phyloP scores from a whole-genome alignment of 2,329 filamentous ascomycete genomes.

The Colletotrichum abscissum region DNA sequence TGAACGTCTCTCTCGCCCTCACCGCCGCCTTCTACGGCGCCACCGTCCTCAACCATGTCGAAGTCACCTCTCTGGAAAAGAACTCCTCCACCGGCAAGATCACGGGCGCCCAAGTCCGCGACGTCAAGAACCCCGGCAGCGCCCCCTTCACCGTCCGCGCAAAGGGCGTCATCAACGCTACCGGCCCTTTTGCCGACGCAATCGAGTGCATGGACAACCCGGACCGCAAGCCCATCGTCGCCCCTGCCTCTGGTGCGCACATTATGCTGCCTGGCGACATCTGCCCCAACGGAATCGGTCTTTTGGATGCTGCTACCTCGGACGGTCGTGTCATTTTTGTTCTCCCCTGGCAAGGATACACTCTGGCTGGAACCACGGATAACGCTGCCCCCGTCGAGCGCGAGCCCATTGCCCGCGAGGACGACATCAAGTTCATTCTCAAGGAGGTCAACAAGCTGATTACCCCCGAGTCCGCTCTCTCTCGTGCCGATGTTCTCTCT shows the following conservation, averaged over 20 bases:
- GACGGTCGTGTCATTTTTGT: slow-evolving; percentile 92
- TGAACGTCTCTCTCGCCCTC: slow-evolving; percentile 86
- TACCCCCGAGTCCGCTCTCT: slow-evolving; percentile 79
- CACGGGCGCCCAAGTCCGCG: slow-evolving; percentile 68
- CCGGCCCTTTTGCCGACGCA: slow-evolving; percentile 83
- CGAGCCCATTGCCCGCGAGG: slow-evolving; percentile 78
- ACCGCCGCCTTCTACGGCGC: slow-evolving; percentile 84
- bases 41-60: slow-evolving; percentile 83
- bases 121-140: slow-evolving; percentile 67
- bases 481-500: slow-evolving; percentile 80
- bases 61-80: slow-evolving; percentile 81
- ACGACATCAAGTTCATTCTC: slow-evolving; percentile 86
- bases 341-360: slow-evolving; percentile 87
- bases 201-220: slow-evolving; percentile 85
- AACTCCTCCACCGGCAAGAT: slow-evolving; percentile 74
- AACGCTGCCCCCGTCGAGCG: slow-evolving; percentile 75
- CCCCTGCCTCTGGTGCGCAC: slow-evolving; percentile 85
- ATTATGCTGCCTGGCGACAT: slow-evolving; percentile 84
- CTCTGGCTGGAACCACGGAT: slow-evolving; percentile 86
- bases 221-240: slow-evolving; percentile 76
- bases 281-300: slow-evolving; percentile 82
- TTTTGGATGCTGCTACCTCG: slow-evolving; percentile 84
- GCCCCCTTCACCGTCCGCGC: slow-evolving; percentile 78
- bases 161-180: slow-evolving; percentile 86
- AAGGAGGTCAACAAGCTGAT: slow-evolving; percentile 82